These are phyloP conservation scores for Daldinia concentrica DNA, from an alignment of 495 filamentous ascomycete species.

Conservation along the genomic window DNA sequence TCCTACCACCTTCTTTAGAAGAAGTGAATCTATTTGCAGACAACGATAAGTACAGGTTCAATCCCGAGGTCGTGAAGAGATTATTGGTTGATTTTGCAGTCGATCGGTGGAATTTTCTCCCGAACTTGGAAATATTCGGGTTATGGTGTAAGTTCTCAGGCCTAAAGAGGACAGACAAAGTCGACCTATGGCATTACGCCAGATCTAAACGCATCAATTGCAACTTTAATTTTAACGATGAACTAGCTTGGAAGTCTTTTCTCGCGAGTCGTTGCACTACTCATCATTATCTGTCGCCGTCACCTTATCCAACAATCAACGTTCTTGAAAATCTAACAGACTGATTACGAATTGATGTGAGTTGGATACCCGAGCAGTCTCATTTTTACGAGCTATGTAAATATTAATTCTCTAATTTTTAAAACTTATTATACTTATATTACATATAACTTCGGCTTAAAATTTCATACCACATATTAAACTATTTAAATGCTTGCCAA, in stretches of 20 bases:
- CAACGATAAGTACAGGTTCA: neutral
- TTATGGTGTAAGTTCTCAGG: conserved; percentile 1
- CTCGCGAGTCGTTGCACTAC: neutral
- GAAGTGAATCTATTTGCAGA: neutral
- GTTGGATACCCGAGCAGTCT: neutral
- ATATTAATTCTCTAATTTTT: conserved; percentile 1
- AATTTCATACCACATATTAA: no score
- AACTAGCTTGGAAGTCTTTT: neutral
- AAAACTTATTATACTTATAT: neutral
- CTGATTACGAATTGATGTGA: neutral
- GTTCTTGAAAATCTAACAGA: conserved; percentile 1
- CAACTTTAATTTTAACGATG: neutral
- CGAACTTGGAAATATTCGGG: neutral
- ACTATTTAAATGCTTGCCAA: no score
- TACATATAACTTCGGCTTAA: no score
- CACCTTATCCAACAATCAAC: neutral
- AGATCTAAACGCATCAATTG: neutral
- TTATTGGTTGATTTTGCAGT: conserved; percentile 6
- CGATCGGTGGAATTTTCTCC: conserved; percentile 1
- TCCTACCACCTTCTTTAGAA: conserved; percentile 9
- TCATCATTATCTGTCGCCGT: neutral
- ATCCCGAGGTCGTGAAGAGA: neutral
- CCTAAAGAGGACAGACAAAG: neutral
- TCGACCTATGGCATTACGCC: conserved; percentile 1
- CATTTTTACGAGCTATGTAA: neutral